Evolutionary conservation across 2,329 filamentous ascomycete genomes (phyloP), one percentile per base, ranked within the genome.

Genomic region (Xylaria digitata): DNA sequence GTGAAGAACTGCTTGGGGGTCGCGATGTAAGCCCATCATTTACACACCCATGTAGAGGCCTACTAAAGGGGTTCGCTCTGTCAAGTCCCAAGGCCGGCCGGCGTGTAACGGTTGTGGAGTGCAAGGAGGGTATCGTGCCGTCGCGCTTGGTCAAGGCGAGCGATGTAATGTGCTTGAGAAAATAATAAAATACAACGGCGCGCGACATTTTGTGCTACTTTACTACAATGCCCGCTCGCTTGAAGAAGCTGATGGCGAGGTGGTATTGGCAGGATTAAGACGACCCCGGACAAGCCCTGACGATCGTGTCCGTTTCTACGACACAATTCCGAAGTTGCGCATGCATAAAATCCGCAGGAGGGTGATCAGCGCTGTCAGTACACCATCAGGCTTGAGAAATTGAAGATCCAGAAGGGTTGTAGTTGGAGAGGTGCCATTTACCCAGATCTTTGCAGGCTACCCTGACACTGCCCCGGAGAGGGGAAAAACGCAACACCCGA

Each of bases 361-460:
- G 62, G 34, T 32, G 56, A 53, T 58, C 40, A 21, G 53, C 30
- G 53, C 19, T 4, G 32, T 60, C 58, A 46, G 58, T 48, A 61
- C 53, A 53, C 46, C 57, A 48, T 48, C 56, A 52, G 26, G 30
- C 48, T 30, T 26, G 21, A 59, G 34, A 19, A 30, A 55, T 30
- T 53, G 32, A 42, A 63, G 61, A 62, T 60, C 50, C 45, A 46
- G 52, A 61, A 11, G 49, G 61, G 58, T 60, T 65, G 50, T 46
- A 60, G 57, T 65, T 67, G 61, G 58, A 60, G 57, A 60, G 52
- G 43, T 60, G 61, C 49, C 40, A 60, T 67, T 67, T 67, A 70
- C 53, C 65, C 65, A 70, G 45, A 53, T 61, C 50, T 26, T 26
- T 23, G 19, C 17, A 56, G 49, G 23, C 49, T 55, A 46, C 48